Evolutionary conservation across 345 rosid genomes (phyloP).

Genomic region (Euphorbia tirucalli): DNA sequence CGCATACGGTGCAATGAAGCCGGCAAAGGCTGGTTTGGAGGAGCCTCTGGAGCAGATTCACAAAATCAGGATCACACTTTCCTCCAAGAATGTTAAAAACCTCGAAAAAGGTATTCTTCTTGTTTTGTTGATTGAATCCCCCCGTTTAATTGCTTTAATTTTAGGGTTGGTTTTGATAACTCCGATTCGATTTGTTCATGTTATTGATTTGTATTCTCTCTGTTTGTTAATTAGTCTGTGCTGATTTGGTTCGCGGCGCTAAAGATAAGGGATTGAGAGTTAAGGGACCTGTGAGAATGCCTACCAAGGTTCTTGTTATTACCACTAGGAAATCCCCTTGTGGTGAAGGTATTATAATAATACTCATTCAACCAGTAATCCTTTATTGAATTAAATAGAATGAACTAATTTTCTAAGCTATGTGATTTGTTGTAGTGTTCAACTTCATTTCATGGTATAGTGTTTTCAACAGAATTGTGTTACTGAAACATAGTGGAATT

Average conservation of each 20-base stretch:
- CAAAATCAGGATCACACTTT: conserved; percentile 74
- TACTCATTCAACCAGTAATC: background rate
- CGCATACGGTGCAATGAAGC: conserved; percentile 30
- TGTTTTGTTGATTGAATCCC: background rate
- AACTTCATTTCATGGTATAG: background rate
- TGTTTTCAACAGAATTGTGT: background rate
- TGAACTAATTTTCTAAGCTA: background rate
- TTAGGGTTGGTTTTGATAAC: background rate
- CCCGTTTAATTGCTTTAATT: background rate
- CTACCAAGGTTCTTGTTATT: conserved; percentile 29
- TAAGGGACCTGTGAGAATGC: conserved; percentile 30
- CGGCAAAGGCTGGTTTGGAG: conserved; percentile 55
- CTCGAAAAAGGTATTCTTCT: conserved; percentile 56
- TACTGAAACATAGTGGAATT: background rate
- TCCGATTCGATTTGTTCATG: background rate
- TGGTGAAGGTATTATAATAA: conserved; percentile 22
- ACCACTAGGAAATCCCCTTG: conserved; percentile 29
- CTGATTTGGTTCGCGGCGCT: conserved; percentile 28
- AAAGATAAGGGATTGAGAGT: conserved; percentile 30
- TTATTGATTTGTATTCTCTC: background rate
- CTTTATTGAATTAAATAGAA: background rate
- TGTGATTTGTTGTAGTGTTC: background rate
- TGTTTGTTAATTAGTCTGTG: conserved; percentile 14
- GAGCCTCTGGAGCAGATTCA: conserved; percentile 63
- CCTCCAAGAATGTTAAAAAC: conserved; percentile 74